Evolutionary conservation across 495 filamentous ascomycete genomes (phyloP).

Genomic region (Astrothelium macrocarpum): DNA sequence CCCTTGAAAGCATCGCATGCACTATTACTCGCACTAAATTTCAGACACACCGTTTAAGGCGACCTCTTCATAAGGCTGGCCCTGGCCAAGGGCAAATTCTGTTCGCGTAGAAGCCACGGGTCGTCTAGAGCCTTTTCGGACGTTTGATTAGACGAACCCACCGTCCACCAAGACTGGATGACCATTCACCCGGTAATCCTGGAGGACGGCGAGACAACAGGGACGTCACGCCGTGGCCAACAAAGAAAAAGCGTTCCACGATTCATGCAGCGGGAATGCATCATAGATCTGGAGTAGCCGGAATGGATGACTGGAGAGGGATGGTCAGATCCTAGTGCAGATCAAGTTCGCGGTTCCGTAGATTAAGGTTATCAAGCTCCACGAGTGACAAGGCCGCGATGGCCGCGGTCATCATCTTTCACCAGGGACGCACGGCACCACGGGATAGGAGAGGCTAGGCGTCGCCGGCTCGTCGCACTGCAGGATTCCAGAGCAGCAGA

Average conservation of each 20-base stretch:
- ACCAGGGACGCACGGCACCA: not conserved
- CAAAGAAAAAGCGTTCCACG: not conserved
- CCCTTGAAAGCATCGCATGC: not conserved
- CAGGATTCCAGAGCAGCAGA: not conserved
- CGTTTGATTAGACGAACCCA: not conserved
- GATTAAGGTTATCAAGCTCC: not conserved
- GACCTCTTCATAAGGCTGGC: not conserved
- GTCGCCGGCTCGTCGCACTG: not conserved
- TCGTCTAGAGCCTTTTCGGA: not conserved
- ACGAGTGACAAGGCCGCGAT: not conserved
- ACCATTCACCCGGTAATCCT: not conserved
- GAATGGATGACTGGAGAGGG: not conserved
- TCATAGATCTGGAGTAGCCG: not conserved
- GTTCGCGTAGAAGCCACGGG: not conserved
- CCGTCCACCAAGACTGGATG: not conserved
- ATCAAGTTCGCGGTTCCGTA: not conserved
- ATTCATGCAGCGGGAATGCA: not conserved
- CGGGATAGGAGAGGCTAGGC: not conserved
- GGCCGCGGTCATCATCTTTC: not conserved
- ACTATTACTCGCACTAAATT: not conserved
- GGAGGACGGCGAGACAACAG: not conserved
- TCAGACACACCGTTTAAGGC: not conserved
- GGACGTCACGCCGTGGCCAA: not conserved
- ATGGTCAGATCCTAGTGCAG: not conserved
- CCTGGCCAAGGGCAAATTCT: not conserved